Base-by-base conservation (phyloP, 2,329 filamentous ascomycete species). In the Bipolaris oryzae region DNA sequence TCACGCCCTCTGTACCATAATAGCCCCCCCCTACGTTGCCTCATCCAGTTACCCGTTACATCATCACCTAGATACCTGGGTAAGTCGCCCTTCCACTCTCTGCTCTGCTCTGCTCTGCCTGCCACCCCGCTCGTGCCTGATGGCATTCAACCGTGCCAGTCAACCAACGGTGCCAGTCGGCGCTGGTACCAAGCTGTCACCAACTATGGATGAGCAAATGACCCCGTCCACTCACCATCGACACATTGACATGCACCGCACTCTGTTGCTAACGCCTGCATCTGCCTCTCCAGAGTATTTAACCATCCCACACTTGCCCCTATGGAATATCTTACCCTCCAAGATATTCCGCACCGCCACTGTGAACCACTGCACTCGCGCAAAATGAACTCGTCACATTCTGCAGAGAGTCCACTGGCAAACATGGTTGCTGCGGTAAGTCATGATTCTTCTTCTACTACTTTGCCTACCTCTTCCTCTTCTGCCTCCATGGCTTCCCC, bases 251-350 rank as follows among this genome's bases (percentile, higher is more conserved):
- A 46, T 31, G 31, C 37, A 15, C 3, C 42, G 33, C 37, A 38
- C 3, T 5, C 53, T 23, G 11, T 31, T 13, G 57, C 54, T 60
- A 51, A 60, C 46, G 37, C 43, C n/a, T 28, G 2, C 18, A 3
- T 42, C 3, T 35, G 46, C 5, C 38, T 2, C 42, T 57, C 25
- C 48, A 60, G 55, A 61, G 53, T 60, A 66, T 59, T 61, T 59
- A 63, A 53, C 23, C 41, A 33, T 39, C 39, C 31, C 9, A 21
- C 28, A 18, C 28, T 51, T 42, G 56, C 55, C 49, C 33, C 57
- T 21, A 76, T 76, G 74, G 73, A 76, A 66, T 75, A 74, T 60
- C 72, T 76, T 48, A 73, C 74, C 16, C 67, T 76, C n/a, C 72
- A 75, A 62, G 74, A 76, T 67, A 66, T 74, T 60, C 73, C 74